phyloP scores from a whole-genome alignment of 2,329 filamentous ascomycete species.

The Colletotrichum zoysiae region DNA sequence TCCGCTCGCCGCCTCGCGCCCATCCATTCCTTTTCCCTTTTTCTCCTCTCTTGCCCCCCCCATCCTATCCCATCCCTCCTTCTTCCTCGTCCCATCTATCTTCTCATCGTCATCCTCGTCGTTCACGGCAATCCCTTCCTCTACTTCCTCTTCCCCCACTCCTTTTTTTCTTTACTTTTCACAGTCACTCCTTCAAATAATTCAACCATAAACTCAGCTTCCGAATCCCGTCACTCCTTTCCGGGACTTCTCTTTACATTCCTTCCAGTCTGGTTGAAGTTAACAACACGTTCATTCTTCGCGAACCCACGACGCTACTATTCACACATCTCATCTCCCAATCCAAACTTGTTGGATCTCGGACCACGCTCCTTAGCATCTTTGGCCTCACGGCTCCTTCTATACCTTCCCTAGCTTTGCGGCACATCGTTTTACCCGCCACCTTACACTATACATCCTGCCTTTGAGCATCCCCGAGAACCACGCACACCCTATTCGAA shows the following conservation, averaged over 20 bases:
- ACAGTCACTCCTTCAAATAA: constrained; percentile 65
- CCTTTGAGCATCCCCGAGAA: constrained; percentile 6
- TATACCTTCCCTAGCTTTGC: constrained; percentile 34
- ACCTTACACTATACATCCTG: neutral
- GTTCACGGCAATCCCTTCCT: constrained; percentile 52
- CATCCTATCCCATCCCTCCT: constrained; percentile 44
- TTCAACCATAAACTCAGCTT: constrained; percentile 50
- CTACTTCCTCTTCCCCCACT: constrained; percentile 53
- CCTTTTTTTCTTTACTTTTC: constrained; percentile 56
- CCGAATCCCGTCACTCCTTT: constrained; percentile 66
- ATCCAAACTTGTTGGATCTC: constrained; percentile 42
- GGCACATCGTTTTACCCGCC: constrained; percentile 20
- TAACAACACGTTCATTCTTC: constrained; percentile 43
- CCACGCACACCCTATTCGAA: constrained; percentile 14
- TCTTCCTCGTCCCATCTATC: constrained; percentile 51
- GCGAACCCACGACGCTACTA: constrained; percentile 40
- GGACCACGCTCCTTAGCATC: constrained; percentile 46
- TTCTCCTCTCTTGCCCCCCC: constrained; percentile 44
- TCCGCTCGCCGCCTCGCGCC: constrained; percentile 38
- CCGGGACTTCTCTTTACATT: constrained; percentile 60
- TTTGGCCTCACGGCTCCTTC: constrained; percentile 40
- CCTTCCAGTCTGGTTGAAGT: constrained; percentile 49
- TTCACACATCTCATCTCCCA: constrained; percentile 40
- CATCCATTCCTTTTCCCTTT: constrained; percentile 47
- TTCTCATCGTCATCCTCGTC: constrained; percentile 52